These are phyloP conservation scores for Thelonectria discophora DNA, from an alignment of 2,329 filamentous ascomycete genomes.

Conservation along the genomic window DNA sequence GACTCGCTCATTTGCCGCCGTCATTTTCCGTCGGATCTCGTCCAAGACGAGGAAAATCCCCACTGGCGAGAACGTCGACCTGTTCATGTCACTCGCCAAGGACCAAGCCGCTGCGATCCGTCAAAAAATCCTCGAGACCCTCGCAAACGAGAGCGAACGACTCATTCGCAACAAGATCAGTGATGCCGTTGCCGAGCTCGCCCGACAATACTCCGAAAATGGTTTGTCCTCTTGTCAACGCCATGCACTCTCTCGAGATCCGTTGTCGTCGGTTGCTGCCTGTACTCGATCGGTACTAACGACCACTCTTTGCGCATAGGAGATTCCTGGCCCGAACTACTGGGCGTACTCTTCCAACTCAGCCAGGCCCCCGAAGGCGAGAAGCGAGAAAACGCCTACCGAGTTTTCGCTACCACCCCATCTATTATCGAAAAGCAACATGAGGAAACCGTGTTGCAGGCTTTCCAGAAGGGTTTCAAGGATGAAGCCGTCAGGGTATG, in stretches of 20 bases:
- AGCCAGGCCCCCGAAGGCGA: constrained; percentile 86
- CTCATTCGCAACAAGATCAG: constrained; percentile 93
- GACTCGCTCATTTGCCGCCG: constrained; percentile 90
- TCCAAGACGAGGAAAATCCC: constrained; percentile 85
- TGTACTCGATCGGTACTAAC: constrained; percentile 34
- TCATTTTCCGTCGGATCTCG: constrained; percentile 93
- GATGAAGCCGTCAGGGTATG: constrained; percentile 82
- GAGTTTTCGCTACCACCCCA: constrained; percentile 94
- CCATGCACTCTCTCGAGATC: neutral
- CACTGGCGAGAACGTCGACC: constrained; percentile 77
- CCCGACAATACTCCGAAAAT: constrained; percentile 92
- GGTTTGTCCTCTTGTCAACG: constrained; percentile 63
- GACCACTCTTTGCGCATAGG: constrained; percentile 56
- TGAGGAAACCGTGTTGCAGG: constrained; percentile 85
- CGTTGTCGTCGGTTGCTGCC: constrained; percentile 5
- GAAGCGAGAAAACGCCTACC: constrained; percentile 90
- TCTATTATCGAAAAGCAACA: constrained; percentile 97
- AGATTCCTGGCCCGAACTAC: constrained; percentile 88
- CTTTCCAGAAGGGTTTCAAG: constrained; percentile 91
- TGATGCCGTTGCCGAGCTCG: constrained; percentile 95
- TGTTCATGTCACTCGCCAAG: constrained; percentile 81
- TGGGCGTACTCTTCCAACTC: constrained; percentile 85
- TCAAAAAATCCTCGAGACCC: constrained; percentile 80
- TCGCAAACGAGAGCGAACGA: constrained; percentile 76
- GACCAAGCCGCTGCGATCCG: constrained; percentile 82